These are phyloP conservation scores for Carex parvula DNA, from an alignment of 176 grass and related monocot genomes.

Conservation along the genomic window DNA sequence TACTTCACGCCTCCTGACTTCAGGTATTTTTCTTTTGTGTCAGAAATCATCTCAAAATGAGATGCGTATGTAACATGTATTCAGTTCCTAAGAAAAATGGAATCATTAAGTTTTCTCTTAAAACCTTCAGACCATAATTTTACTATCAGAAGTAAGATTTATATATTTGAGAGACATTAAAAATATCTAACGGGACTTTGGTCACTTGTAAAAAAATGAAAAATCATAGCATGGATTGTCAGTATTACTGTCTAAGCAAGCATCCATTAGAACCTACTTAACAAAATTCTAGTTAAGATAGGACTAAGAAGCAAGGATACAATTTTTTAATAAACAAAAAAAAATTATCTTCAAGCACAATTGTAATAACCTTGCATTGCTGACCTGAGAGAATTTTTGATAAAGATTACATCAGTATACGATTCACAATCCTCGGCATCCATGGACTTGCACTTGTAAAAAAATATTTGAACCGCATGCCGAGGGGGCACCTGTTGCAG, in stretches of 20 bases:
- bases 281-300: too few relatives aligned
- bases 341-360: background rate
- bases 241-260: too few relatives aligned
- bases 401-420: too few relatives aligned
- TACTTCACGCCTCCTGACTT: slow-evolving; percentile 70
- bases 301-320: background rate
- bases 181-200: background rate
- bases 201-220: background rate
- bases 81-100: slow-evolving; percentile 65
- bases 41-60: slow-evolving; percentile 44
- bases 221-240: background rate
- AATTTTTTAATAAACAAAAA: background rate
- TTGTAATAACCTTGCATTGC: too few relatives aligned
- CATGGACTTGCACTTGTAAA: too few relatives aligned
- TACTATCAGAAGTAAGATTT: background rate
- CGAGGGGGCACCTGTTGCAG: too few relatives aligned
- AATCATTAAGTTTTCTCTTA: slow-evolving; percentile 89
- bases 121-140: slow-evolving; percentile 49
- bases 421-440: too few relatives aligned
- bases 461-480: too few relatives aligned
- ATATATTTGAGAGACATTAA: slow-evolving; percentile 10
- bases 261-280: too few relatives aligned
- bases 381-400: too few relatives aligned
- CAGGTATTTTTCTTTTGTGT: slow-evolving; percentile 69
- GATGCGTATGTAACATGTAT: slow-evolving; percentile 72